Evolutionary conservation across 1,284 basidiomycete genomes (phyloP).

Genomic region (Mycena citricolor): DNA sequence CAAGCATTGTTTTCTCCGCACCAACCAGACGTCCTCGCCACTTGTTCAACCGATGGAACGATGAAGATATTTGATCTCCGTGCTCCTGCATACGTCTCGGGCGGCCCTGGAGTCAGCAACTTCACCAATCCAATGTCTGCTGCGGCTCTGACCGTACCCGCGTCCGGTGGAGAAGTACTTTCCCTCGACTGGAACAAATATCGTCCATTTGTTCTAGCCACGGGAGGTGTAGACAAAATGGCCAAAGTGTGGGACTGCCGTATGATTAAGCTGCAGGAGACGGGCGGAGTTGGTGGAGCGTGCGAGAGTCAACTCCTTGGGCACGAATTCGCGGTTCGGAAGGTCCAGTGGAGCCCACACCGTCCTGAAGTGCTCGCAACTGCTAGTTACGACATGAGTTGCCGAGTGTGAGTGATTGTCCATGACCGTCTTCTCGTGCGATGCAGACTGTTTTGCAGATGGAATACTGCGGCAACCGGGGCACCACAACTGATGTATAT

Average conservation of each 20-base stretch:
- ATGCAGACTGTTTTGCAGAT: conserved; percentile 41
- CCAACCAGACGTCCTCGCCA: conserved; percentile 76
- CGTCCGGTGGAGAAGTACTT: conserved; percentile 70
- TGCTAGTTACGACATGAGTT: conserved; percentile 96
- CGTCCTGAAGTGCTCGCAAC: conserved; percentile 77
- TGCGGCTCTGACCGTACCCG: conserved; percentile 68
- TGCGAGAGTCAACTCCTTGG: conserved; percentile 70
- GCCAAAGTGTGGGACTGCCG: conserved; percentile 86
- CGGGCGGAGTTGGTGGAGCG: conserved; percentile 48
- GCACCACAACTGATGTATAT: conserved; percentile 62
- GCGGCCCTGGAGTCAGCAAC: conserved; percentile 44
- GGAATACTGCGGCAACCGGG: conserved; percentile 57
- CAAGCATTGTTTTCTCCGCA: conserved; percentile 91
- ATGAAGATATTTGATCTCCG: conserved; percentile 82
- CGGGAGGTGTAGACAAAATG: conserved; percentile 77
- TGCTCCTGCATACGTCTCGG: conserved; percentile 41
- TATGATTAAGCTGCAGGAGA: conserved; percentile 62
- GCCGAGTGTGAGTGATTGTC: conserved; percentile 70
- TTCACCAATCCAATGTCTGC: conserved; percentile 66
- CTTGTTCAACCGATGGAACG: conserved; percentile 84
- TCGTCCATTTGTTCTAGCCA: conserved; percentile 74
- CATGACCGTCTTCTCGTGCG: conserved; percentile 21
- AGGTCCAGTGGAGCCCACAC: conserved; percentile 76
- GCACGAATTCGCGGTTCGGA: conserved; percentile 82
- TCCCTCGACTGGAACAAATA: conserved; percentile 95